phyloP scores from a whole-genome alignment of 768 basidiomycete species.

The Podaxis sp. region DNA sequence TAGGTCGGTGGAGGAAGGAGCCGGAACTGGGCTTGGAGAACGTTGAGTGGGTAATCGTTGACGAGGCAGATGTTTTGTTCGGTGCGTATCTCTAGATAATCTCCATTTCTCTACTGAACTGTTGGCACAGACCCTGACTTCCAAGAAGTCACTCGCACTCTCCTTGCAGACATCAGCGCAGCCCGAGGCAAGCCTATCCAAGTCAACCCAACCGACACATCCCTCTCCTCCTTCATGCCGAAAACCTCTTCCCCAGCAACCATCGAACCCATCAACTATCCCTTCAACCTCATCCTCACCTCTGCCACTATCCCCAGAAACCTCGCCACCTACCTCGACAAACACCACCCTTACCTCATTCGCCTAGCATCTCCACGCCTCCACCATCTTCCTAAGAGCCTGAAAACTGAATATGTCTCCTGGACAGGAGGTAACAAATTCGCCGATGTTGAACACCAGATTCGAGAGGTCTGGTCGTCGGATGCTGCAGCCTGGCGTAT shows the following conservation, averaged over 20 bases:
- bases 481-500: slow-evolving; percentile 41
- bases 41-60: slow-evolving; percentile 87
- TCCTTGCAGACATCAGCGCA: slow-evolving; percentile 69
- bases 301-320: slow-evolving; percentile 87
- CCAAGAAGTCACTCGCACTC: slow-evolving; percentile 63
- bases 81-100: slow-evolving; percentile 45
- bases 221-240: slow-evolving; percentile 23
- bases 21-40: slow-evolving; percentile 64
- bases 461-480: slow-evolving; percentile 74
- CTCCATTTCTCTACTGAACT: not conserved
- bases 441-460: slow-evolving; percentile 74
- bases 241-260: slow-evolving; percentile 14
- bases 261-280: slow-evolving; percentile 47
- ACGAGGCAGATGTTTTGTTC: slow-evolving; percentile 90
- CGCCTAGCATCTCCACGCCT: slow-evolving; percentile 80
- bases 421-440: slow-evolving; percentile 82
- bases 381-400: slow-evolving; percentile 71
- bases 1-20: slow-evolving; percentile 41
- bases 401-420: slow-evolving; percentile 70
- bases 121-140: slow-evolving; percentile 72
- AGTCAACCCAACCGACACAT: slow-evolving; percentile 20
- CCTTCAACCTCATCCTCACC: slow-evolving; percentile 80
- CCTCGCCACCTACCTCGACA: slow-evolving; percentile 62
- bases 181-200: slow-evolving; percentile 54
- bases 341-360: slow-evolving; percentile 58